Evolutionary conservation across 306 rosid species (phyloP).

Genomic region (Dryas drummondii): DNA sequence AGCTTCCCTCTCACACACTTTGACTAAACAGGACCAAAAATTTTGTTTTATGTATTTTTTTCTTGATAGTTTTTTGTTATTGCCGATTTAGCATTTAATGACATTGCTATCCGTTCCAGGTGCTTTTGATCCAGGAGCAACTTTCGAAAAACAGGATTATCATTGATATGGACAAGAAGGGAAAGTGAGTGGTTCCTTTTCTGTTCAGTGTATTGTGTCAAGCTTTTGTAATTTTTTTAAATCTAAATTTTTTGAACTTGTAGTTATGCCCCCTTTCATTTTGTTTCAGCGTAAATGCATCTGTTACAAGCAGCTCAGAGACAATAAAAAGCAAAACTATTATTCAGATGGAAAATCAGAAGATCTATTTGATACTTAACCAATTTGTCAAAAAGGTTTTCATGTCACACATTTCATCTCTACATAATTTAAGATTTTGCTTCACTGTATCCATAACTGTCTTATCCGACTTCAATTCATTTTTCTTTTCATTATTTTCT

Average conservation of each 20-base stretch:
- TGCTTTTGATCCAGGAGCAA: slow-evolving; percentile 87
- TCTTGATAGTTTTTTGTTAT: slow-evolving; percentile 2
- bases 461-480: slow-evolving; percentile 13
- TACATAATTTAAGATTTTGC: slow-evolving; percentile 13
- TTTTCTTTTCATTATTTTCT: slow-evolving; percentile 7
- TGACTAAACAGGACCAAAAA: background rate
- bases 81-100: background rate
- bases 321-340: slow-evolving; percentile 67
- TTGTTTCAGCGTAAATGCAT: slow-evolving; percentile 67
- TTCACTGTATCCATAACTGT: slow-evolving; percentile 10
- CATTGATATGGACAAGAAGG: slow-evolving; percentile 81
- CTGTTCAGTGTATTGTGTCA: slow-evolving; percentile 8
- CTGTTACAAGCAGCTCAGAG: slow-evolving; percentile 90
- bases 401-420: slow-evolving; percentile 16
- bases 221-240: background rate
- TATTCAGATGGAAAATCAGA: slow-evolving; percentile 78
- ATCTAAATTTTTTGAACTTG: background rate
- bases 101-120: slow-evolving; percentile 53
- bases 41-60: background rate
- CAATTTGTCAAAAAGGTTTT: slow-evolving; percentile 63
- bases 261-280: background rate
- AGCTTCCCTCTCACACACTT: too few species aligned
- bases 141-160: slow-evolving; percentile 93
- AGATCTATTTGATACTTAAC: slow-evolving; percentile 70
- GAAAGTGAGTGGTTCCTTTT: slow-evolving; percentile 56